These are phyloP conservation scores for Elongisporangium undulatum DNA, from an alignment of 352 stramenopile genomes.

Conservation along the genomic window DNA sequence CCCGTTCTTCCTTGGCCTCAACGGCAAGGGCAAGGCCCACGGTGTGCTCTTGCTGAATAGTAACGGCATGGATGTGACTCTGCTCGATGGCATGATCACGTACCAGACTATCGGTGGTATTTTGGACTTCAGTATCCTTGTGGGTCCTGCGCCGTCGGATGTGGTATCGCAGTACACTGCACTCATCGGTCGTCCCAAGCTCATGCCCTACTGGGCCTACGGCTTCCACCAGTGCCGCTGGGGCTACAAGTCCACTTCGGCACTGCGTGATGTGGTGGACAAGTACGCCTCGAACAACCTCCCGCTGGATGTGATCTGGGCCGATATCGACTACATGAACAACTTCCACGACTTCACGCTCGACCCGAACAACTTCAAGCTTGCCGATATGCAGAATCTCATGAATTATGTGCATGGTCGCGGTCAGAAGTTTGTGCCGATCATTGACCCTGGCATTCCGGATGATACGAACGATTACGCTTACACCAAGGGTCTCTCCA, in stretches of 20 bases:
- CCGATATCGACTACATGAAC: slow-evolving; percentile 69
- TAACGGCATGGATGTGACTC: slow-evolving; percentile 65
- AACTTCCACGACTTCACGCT: slow-evolving; percentile 61
- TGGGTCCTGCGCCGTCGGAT: slow-evolving; percentile 28
- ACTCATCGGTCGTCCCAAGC: slow-evolving; percentile 45
- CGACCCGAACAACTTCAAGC: slow-evolving; percentile 40
- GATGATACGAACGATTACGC: slow-evolving; percentile 40
- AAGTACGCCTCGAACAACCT: slow-evolving; percentile 35
- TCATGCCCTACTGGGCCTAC: slow-evolving; percentile 69
- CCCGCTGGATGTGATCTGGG: slow-evolving; percentile 52
- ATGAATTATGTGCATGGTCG: slow-evolving; percentile 46
- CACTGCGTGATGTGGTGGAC: slow-evolving; percentile 30
- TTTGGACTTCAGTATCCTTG: slow-evolving; percentile 55
- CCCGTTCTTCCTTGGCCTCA: slow-evolving; percentile 52
- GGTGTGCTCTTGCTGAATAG: slow-evolving; percentile 54
- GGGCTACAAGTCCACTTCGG: slow-evolving; percentile 25
- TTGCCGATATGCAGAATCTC: slow-evolving; percentile 22
- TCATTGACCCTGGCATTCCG: slow-evolving; percentile 81
- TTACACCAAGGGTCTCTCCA: slow-evolving; percentile 46
- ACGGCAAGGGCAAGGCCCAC: slow-evolving; percentile 31
- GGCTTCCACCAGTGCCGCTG: slow-evolving; percentile 69
- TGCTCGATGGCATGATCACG: slow-evolving; percentile 28
- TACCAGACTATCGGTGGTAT: slow-evolving; percentile 59
- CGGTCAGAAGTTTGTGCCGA: slow-evolving; percentile 68
- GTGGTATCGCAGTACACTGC: slow-evolving; percentile 54